Evolutionary conservation across 2,329 filamentous ascomycete genomes (phyloP).

Genomic region (Dissoconium aciculare): DNA sequence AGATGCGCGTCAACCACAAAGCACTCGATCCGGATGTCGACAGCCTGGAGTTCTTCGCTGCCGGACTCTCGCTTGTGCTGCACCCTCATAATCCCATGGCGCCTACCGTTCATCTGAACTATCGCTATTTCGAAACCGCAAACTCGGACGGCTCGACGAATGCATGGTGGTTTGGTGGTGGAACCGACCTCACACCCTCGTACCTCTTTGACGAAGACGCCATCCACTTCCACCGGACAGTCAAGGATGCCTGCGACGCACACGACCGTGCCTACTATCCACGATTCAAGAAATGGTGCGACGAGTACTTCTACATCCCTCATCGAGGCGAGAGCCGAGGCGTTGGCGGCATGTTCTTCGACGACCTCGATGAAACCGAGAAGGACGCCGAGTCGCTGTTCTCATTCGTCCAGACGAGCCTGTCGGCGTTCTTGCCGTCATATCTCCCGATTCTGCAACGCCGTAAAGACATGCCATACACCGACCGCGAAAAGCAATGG

Average conservation of each 20-base stretch:
- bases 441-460: constrained; percentile 81
- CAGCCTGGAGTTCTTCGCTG: constrained; percentile 84
- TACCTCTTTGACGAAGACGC: constrained; percentile 97
- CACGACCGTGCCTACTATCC: constrained; percentile 88
- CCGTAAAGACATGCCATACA: constrained; percentile 85
- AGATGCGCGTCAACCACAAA: constrained; percentile 93
- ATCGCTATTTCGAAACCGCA: constrained; percentile 94
- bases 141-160: constrained; percentile 66
- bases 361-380: constrained; percentile 78
- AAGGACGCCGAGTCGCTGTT: constrained; percentile 83
- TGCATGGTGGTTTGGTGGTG: constrained; percentile 97
- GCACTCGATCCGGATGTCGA: constrained; percentile 67
- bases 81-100: constrained; percentile 94
- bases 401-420: constrained; percentile 70
- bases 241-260: constrained; percentile 84
- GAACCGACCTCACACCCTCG: constrained; percentile 78
- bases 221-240: constrained; percentile 85
- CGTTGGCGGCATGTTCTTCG: constrained; percentile 94
- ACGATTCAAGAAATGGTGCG: constrained; percentile 95
- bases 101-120: constrained; percentile 94
- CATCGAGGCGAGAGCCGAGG: constrained; percentile 78
- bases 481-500: constrained; percentile 79
- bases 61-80: constrained; percentile 80
- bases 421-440: constrained; percentile 75
- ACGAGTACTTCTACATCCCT: constrained; percentile 91